These are phyloP conservation scores for Ceriops decandra DNA, from an alignment of 345 rosid genomes.

Conservation along the genomic window DNA sequence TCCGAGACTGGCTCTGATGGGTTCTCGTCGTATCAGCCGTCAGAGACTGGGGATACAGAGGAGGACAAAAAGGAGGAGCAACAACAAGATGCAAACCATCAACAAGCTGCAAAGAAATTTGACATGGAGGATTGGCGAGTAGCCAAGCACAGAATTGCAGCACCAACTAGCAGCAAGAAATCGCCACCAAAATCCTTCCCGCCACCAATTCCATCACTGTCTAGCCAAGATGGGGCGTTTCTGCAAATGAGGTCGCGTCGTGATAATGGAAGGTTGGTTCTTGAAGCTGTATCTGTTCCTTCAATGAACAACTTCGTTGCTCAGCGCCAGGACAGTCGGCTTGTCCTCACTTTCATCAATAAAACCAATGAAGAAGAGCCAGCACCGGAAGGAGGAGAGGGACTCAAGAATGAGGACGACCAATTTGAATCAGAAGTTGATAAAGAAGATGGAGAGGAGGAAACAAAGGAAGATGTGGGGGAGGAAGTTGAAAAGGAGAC, in stretches of 20 bases:
- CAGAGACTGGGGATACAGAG: conserved; percentile 47
- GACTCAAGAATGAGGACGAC: not conserved
- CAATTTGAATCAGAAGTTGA: conserved; percentile 20
- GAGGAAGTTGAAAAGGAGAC: conserved; percentile 18
- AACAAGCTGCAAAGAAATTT: conserved; percentile 1
- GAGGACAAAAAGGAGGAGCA: conserved; percentile 37
- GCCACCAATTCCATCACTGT: conserved; percentile 71
- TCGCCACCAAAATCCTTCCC: conserved; percentile 50
- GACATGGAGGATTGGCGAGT: conserved; percentile 21
- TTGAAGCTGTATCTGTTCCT: conserved; percentile 78
- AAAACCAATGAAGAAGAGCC: conserved; percentile 11
- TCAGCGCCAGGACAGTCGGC: conserved; percentile 77
- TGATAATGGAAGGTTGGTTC: conserved; percentile 78
- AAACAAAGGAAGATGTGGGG: not conserved
- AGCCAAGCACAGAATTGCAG: conserved; percentile 14
- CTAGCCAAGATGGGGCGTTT: conserved; percentile 45
- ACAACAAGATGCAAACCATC: conserved; percentile 3
- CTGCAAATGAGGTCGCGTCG: conserved; percentile 69
- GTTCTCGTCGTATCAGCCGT: conserved; percentile 58
- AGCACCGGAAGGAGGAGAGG: not conserved
- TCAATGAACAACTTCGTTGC: conserved; percentile 62
- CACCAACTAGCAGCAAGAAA: conserved; percentile 24
- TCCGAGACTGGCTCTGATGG: conserved; percentile 93
- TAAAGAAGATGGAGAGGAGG: conserved; percentile 22
- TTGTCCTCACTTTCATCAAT: conserved; percentile 61